Base-by-base conservation (phyloP, 1,284 basidiomycete genomes). In the Boletus sp. region DNA sequence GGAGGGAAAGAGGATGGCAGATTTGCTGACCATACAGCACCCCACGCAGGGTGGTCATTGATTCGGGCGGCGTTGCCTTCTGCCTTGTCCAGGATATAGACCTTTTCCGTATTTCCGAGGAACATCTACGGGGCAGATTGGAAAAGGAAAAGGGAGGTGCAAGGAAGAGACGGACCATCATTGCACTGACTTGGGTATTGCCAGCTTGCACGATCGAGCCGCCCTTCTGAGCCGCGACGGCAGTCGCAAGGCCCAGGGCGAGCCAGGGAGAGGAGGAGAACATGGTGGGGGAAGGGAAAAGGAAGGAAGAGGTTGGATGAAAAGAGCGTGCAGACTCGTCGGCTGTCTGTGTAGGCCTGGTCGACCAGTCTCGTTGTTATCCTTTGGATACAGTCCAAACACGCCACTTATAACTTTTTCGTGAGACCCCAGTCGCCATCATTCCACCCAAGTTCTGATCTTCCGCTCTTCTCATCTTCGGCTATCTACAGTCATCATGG, bases 81-180 rank as follows among this genome's bases (percentile, higher is more conserved):
- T 1, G 69, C 60, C 57, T 77, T 76, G 52, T 76, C 76, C 17
- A 77, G 51, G 38, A 77, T 74, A 55, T 76, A 74, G 12, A 76
- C 73, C 52, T 70, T 76, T 41, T 77, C 60, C 32, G 63, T 59
- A 46, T 72, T 74, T 13, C 76, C 76, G 39, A 77, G 64, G 59
- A 82, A 81, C 73, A 82, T 76, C 78, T 82, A 19, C 13, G 25
- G n/a, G n/a, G n/a, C n/a, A n/a, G n/a, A n/a, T n/a, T n/a, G n/a
- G 12, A 39, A 40, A 48, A 17, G 17, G 35, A 35, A 34, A 32
- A 29, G 2, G 10, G 6, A 0, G 37, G 29, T 22, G 3, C 12
- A 20, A 8, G 13, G 25, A 17, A 29, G 29, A 17, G 22, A 64
- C 74, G 44, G 29, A 82, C 80, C 81, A 84, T 83, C 81, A 83